Percentiles rank a stretch among this genome's conserved stretches.
Evolutionary conservation across 495 filamentous ascomycete species (phyloP).

Genomic region (Talaromyces adpressus): DNA sequence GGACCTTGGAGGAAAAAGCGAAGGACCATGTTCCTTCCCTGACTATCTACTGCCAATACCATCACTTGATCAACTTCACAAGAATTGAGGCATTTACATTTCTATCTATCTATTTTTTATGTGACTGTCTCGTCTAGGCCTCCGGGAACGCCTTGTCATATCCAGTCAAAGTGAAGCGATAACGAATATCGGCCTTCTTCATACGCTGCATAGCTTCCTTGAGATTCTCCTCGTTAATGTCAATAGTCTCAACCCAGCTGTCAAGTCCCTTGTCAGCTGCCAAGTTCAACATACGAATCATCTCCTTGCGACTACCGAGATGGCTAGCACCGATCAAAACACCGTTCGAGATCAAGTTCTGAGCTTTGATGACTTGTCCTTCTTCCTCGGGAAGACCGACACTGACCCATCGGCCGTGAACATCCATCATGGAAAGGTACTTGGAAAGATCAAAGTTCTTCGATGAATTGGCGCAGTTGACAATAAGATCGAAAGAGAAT

Average conservation of each 20-base stretch:
- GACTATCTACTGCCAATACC: not conserved
- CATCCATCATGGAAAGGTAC: conserved; percentile 73
- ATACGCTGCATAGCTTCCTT: conserved; percentile 60
- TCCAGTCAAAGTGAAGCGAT: conserved; percentile 57
- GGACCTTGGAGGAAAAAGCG: conserved; percentile 1
- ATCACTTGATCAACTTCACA: not conserved
- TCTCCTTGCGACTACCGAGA: conserved; percentile 73
- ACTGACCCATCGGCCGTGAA: conserved; percentile 76
- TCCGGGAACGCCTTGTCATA: conserved; percentile 55
- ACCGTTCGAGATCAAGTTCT: conserved; percentile 70
- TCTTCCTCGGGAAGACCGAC: conserved; percentile 79
- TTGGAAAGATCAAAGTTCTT: conserved; percentile 59
- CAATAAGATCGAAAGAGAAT: conserved; percentile 61
- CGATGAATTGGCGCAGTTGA: conserved; percentile 66
- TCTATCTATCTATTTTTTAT: not conserved
- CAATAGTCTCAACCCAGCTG: conserved; percentile 73
- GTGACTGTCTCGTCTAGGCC: not conserved
- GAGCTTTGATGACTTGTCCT: conserved; percentile 66
- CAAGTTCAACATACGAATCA: conserved; percentile 74
- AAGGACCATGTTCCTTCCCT: not conserved
- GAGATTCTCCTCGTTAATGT: conserved; percentile 63
- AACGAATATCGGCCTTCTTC: conserved; percentile 63
- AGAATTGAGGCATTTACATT: not conserved
- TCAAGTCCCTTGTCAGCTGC: conserved; percentile 75
- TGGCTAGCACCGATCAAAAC: conserved; percentile 76